Evolutionary conservation across 257 asterid genomes (phyloP).

Genomic region (Ophiorrhiza pumila): DNA sequence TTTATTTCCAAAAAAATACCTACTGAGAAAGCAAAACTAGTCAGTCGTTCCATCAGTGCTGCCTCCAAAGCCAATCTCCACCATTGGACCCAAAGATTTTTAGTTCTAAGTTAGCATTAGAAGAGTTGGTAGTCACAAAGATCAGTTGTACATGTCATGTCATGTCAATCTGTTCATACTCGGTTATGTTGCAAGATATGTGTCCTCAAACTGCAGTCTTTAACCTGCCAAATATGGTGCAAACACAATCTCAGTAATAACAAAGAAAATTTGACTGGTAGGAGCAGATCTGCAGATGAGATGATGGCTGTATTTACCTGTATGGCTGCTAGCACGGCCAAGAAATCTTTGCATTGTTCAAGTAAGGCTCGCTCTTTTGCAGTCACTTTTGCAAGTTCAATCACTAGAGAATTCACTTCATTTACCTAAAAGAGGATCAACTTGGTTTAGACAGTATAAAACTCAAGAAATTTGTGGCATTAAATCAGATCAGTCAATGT

Average conservation of each 20-base stretch:
- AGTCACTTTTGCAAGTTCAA: slow-evolving; percentile 67
- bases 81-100: slow-evolving; percentile 32
- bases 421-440: slow-evolving; percentile 43
- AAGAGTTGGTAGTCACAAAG: slow-evolving; percentile 29
- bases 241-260: slow-evolving; percentile 3
- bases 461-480: too few relatives aligned
- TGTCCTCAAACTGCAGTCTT: slow-evolving; percentile 76
- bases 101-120: slow-evolving; percentile 48
- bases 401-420: slow-evolving; percentile 53
- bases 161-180: slow-evolving; percentile 48
- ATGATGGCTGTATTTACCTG: slow-evolving; percentile 47
- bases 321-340: slow-evolving; percentile 57
- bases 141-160: slow-evolving; percentile 45
- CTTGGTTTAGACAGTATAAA: not conserved
- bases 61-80: slow-evolving; percentile 36
- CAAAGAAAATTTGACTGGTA: not conserved
- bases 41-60: slow-evolving; percentile 28
- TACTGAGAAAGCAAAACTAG: slow-evolving; percentile 36
- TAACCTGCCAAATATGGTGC: slow-evolving; percentile 46
- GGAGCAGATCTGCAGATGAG: slow-evolving; percentile 3
- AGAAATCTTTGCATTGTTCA: slow-evolving; percentile 59
- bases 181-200: slow-evolving; percentile 70
- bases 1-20: slow-evolving; percentile 35
- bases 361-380: slow-evolving; percentile 65
- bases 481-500: not conserved